Evolutionary conservation across 805 yeast genomes (phyloP).

Genomic region (Metschnikowia gelsemii): DNA sequence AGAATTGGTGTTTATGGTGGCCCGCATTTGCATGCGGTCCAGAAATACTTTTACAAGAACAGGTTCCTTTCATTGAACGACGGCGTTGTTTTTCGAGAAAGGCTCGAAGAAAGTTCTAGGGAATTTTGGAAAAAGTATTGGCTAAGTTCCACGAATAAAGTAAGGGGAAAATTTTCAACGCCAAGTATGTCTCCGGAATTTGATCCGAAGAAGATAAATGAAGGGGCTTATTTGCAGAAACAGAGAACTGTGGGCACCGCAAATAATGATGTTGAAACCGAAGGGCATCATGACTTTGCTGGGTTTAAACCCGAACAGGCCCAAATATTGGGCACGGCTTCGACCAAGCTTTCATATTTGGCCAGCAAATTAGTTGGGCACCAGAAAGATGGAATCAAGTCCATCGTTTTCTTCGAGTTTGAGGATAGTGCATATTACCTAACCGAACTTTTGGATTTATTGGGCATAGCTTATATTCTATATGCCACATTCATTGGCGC

Average conservation of each 20-base stretch:
- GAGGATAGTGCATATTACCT: conserved; percentile 70
- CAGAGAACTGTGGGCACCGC: too few relatives aligned
- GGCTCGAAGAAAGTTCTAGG: conserved; percentile 34
- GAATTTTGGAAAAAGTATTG: conserved; percentile 58
- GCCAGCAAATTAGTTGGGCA: conserved; percentile 54
- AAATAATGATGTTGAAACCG: too few relatives aligned
- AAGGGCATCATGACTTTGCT: too few relatives aligned
- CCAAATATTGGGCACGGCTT: conserved; percentile 56
- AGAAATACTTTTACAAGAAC: conserved; percentile 53
- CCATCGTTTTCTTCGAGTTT: conserved; percentile 66
- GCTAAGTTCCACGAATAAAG: conserved; percentile 40
- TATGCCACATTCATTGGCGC: conserved; percentile 62
- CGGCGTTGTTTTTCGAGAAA: conserved; percentile 27
- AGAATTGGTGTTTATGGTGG: conserved; percentile 52
- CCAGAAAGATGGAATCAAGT: conserved; percentile 46
- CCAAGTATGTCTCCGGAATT: conserved; percentile 27
- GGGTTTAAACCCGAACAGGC: conserved; percentile 34
- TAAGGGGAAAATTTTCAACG: conserved; percentile 37
- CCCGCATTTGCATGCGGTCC: conserved; percentile 53
- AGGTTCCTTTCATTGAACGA: conserved; percentile 41
- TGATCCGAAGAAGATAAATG: neutral
- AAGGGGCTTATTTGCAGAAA: too few relatives aligned
- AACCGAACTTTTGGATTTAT: conserved; percentile 59
- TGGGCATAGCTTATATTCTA: conserved; percentile 60
- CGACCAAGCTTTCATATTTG: conserved; percentile 62